These are phyloP conservation scores for Zostera marina DNA, from an alignment of 116 monocot species.

Conservation along the genomic window DNA sequence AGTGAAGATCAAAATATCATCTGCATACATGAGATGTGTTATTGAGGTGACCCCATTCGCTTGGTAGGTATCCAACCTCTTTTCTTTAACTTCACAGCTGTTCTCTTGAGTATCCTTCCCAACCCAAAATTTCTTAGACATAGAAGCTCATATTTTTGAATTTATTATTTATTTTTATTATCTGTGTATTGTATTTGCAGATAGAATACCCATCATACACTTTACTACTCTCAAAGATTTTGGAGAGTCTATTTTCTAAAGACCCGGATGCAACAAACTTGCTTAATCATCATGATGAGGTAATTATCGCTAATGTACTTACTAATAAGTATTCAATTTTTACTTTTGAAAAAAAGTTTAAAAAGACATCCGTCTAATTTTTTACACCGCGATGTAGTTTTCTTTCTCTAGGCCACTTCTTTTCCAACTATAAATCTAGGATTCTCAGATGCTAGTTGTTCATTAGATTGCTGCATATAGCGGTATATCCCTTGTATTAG, in stretches of 20 bases:
- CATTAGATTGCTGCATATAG: no score
- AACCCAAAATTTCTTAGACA: no score
- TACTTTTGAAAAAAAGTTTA: not conserved
- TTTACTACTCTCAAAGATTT: slow-evolving; percentile 65
- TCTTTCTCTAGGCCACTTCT: not conserved
- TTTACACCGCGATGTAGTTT: not conserved
- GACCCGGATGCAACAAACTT: slow-evolving; percentile 34
- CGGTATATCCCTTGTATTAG: no score
- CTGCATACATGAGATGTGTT: no score
- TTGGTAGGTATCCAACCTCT: no score
- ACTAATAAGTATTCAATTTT: not conserved
- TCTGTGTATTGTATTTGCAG: slow-evolving; percentile 23
- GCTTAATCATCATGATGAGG: slow-evolving; percentile 52
- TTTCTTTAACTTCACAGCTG: no score
- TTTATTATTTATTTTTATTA: not conserved
- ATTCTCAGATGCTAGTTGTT: no score
- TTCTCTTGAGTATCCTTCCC: no score
- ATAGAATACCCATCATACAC: slow-evolving; percentile 74
- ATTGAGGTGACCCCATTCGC: no score
- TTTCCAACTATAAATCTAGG: no score
- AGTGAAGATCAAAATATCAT: no score
- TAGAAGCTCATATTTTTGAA: not conserved
- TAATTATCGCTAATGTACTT: not conserved
- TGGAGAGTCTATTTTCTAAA: slow-evolving; percentile 52
- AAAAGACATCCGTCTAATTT: not conserved